These are phyloP conservation scores for Colletotrichum aenigma DNA, from an alignment of 2,329 filamentous ascomycete species.

Conservation along the genomic window DNA sequence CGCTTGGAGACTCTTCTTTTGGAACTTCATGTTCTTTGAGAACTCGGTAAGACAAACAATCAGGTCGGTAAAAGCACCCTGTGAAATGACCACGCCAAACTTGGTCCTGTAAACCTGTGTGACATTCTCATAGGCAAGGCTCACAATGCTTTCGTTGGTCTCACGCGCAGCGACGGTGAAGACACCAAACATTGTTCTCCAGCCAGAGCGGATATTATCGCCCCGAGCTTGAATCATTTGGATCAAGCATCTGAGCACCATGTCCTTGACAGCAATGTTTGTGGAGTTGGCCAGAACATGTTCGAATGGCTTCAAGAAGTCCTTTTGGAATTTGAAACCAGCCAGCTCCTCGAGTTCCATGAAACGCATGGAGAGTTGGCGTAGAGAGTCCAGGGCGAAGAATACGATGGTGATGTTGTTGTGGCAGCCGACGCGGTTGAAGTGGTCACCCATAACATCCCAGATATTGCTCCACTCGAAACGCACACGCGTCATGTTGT, in stretches of 20 bases:
- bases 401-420: slow-evolving; percentile 97
- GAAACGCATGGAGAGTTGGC: slow-evolving; percentile 97
- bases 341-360: slow-evolving; percentile 98
- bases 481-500: slow-evolving; percentile 98
- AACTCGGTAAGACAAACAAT: slow-evolving; percentile 98
- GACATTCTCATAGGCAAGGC: slow-evolving; percentile 95
- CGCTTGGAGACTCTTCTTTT: slow-evolving; percentile 96
- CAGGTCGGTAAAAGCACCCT: slow-evolving; percentile 95
- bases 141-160: slow-evolving; percentile 93
- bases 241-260: slow-evolving; percentile 93
- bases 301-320: slow-evolving; percentile 98
- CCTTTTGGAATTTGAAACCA: slow-evolving; percentile 99
- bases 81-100: slow-evolving; percentile 94
- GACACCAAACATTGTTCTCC: slow-evolving; percentile 99
- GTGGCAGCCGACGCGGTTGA: slow-evolving; percentile 96
- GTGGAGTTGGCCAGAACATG: slow-evolving; percentile 94
- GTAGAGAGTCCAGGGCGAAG: slow-evolving; percentile 93
- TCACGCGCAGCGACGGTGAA: slow-evolving; percentile 96
- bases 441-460: slow-evolving; percentile 97
- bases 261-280: slow-evolving; percentile 93
- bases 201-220: slow-evolving; percentile 95
- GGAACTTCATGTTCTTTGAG: slow-evolving; percentile 97
- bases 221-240: slow-evolving; percentile 99
- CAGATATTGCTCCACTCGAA: slow-evolving; percentile 99
- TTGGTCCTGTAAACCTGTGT: slow-evolving; percentile 93